phyloP scores from a whole-genome alignment of 345 rosid species.

The Eucalyptus viminalis region DNA sequence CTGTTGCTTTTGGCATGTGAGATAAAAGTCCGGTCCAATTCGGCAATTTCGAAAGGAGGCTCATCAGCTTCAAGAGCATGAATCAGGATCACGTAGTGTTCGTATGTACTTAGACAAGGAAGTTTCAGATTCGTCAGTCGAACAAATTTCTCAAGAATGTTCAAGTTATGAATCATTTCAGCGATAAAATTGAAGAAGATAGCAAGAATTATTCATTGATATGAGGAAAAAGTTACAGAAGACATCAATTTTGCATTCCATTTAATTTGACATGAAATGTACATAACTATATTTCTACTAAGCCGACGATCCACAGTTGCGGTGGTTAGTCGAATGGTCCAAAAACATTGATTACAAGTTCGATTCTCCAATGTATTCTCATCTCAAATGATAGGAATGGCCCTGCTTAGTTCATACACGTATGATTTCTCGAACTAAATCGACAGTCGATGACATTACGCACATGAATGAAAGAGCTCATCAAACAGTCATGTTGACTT shows the following conservation, averaged over 20 bases:
- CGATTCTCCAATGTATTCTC: background rate
- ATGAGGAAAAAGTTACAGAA: too few species aligned
- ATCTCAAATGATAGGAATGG: background rate
- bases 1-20: background rate
- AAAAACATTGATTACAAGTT: background rate
- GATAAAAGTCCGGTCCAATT: background rate
- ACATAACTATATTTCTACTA: background rate
- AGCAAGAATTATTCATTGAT: too few species aligned
- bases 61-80: background rate
- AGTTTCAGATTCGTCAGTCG: background rate
- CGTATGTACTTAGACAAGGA: background rate
- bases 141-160: background rate
- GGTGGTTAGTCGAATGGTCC: background rate
- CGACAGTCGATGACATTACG: too few species aligned
- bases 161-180: background rate
- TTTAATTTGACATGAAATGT: background rate
- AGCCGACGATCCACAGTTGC: background rate
- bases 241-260: too few species aligned
- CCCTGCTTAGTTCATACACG: too few species aligned
- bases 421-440: too few species aligned
- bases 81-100: background rate
- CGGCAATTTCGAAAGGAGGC: background rate
- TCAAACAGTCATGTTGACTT: too few species aligned
- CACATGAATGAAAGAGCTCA: too few species aligned
- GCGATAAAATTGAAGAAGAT: too few species aligned